Percentiles rank a stretch among this genome's conserved stretches.
These are phyloP conservation scores for Penicillium antarcticum DNA, from an alignment of 495 filamentous ascomycete species.

Conservation along the genomic window DNA sequence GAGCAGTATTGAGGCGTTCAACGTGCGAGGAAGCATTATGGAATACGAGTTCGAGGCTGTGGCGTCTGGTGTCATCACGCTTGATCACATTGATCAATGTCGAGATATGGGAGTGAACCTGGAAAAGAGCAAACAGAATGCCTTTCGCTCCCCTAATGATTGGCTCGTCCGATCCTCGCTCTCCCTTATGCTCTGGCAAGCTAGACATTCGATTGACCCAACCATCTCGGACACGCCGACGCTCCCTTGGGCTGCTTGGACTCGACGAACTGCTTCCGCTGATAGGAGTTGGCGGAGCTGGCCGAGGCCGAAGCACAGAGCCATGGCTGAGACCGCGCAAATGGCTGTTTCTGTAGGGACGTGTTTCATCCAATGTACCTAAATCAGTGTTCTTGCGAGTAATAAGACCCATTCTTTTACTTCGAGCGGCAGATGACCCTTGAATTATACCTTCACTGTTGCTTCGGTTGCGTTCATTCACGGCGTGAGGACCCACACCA, in stretches of 20 bases:
- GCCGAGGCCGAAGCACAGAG: slow-evolving; percentile 63
- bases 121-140: slow-evolving; percentile 81
- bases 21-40: slow-evolving; percentile 73
- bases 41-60: slow-evolving; percentile 73
- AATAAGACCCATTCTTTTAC: slow-evolving; percentile 82
- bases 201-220: slow-evolving; percentile 78
- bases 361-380: slow-evolving; percentile 69
- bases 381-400: slow-evolving; percentile 71
- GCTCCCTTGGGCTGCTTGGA: slow-evolving; percentile 54
- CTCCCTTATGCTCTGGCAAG: slow-evolving; percentile 74
- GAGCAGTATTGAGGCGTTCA: slow-evolving; percentile 68
- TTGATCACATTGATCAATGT: slow-evolving; percentile 68
- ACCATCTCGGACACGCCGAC: slow-evolving; percentile 45
- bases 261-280: slow-evolving; percentile 52
- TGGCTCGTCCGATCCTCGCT: slow-evolving; percentile 55
- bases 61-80: slow-evolving; percentile 62
- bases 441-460: slow-evolving; percentile 83
- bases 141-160: slow-evolving; percentile 79
- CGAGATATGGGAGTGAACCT: slow-evolving; percentile 73
- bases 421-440: slow-evolving; percentile 52
- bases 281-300: slow-evolving; percentile 33
- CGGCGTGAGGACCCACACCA: slow-evolving; percentile 59
- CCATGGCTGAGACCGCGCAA: slow-evolving; percentile 78
- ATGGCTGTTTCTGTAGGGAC: slow-evolving; percentile 72
- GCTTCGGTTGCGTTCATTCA: slow-evolving; percentile 80